Base-by-base conservation (phyloP, 1,139 yeast genomes). In the Saccharomyces pastorianus region DNA sequence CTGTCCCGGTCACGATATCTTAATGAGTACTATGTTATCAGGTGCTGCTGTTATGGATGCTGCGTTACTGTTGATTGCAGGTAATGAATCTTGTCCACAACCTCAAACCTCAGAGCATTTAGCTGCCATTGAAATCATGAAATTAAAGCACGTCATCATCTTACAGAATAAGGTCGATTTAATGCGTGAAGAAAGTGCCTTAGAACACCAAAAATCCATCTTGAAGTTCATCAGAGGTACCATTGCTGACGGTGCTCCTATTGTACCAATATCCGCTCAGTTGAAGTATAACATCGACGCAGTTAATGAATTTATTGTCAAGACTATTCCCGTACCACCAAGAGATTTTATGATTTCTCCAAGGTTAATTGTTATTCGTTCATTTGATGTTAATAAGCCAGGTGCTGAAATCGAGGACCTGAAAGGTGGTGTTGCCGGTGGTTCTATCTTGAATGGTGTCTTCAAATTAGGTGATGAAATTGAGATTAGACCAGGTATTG, bases 11-110 rank as follows among this genome's bases (percentile, higher is more conserved):
- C 99, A 95, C 88, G 99, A 95, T 80, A 93, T 95, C 78, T 85
- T 95, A 73, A 95, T 95, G 99, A 90, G 98, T 81, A 95, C 99
- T 64, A 95, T 95, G 99, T 85, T 95, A 82, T 91, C 98, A 51
- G 99, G 99, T 72, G 99, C 99, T 46, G 99, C 99, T 14, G 99
- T 95, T 63, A 95, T 95, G 99, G 99, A 95, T 74, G 99, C 99
- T 56, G 99, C 99, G 13, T 78, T 95, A 59, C 78, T 95, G 68
- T 81, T 95, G 64, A 85, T 95, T 71, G 99, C 99, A 46, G 99
- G 98, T 73, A 95, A 95, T 73, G 99, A 95, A 80, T 84, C 96
- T 56, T 95, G 99, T 78, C 99, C 99, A 59, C 99, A 95, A 78
- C 99, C 99, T 48, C 99, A 95, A 78, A 95, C 99, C 29, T 88